Evolutionary conservation across 495 filamentous ascomycete genomes (phyloP).

Genomic region (Margaritispora aquatica): DNA sequence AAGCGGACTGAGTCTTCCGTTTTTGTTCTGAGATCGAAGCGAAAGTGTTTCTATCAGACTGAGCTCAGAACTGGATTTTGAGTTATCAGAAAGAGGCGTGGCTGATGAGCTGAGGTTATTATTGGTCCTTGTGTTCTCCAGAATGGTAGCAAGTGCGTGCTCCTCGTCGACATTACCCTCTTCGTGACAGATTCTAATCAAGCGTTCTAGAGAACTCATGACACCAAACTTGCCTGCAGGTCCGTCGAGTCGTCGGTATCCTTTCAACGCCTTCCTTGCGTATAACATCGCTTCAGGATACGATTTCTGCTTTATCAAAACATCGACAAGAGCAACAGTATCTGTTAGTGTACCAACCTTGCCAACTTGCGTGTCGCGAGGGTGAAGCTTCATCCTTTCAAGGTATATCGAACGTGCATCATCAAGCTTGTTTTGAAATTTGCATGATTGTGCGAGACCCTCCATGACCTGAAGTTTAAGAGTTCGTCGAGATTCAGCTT

Average conservation of each 20-base stretch:
- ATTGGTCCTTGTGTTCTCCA: background rate
- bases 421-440: conserved; percentile 5
- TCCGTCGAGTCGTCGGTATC: conserved; percentile 2
- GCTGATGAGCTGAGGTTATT: background rate
- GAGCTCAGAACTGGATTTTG: no score
- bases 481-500: background rate
- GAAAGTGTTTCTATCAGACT: no score
- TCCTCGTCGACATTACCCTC: conserved; percentile 6
- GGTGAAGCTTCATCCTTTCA: conserved; percentile 4
- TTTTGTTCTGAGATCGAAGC: no score
- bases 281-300: conserved; percentile 12
- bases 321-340: background rate
- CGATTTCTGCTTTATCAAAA: background rate
- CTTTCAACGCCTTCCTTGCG: conserved; percentile 8
- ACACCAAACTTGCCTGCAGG: background rate
- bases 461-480: background rate
- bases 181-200: conserved; percentile 5
- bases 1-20: no score
- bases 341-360: background rate
- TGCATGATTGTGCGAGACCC: background rate
- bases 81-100: background rate
- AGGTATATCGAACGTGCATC: conserved; percentile 1
- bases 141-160: conserved; percentile 1
- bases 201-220: background rate
- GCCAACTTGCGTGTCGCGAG: background rate